Base-by-base conservation (phyloP, 495 filamentous ascomycete genomes). In the Arthonia radiata region DNA sequence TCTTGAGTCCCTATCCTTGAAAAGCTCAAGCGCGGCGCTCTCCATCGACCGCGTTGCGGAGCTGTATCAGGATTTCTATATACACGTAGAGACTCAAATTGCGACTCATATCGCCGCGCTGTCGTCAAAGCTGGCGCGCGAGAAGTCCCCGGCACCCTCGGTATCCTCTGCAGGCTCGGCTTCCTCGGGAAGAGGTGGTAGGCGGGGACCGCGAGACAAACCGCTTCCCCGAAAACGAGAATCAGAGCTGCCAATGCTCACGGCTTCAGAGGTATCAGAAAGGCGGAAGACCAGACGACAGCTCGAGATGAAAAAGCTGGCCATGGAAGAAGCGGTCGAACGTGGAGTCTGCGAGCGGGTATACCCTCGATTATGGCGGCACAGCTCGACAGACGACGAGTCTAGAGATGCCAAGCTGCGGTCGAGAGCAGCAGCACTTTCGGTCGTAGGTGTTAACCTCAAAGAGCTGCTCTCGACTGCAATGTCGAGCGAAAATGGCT, bases 1-100 rank as follows among this genome's bases (percentile, higher is more conserved):
- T 47, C 71, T 93, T 39, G 78, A 90, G 34, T 89, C 79, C 4
- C 50, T 99, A 15, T 73, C 66, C 27, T 81, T 78, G 31, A 90
- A 76, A 53, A 67, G 90, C 14, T 75, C 90, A 47, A 64, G 74
- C 10, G 67, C 66, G 8, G 86, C 89, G 6, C 68, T 82, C 1
- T 71, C 71, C 23, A 72, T 83, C 37, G 76, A 90, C 13, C 74
- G 64, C 35, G 66, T 94, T 13, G 72, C 82, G 4, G 56, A 55
- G n/a, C 52, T 89, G 13, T 94, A 92, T 44, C 89, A 99, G 48
- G 78, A 89, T 18, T 99, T 94, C 41, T 99, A 99, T 45, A 53
- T 56, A 17, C 67, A 68, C 24, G 78, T 89, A 9, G 69, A 79
- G 19, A 59, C 69, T 5, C 74, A 86, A 42, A 83, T 94, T 23